phyloP scores from a whole-genome alignment of 2,329 filamentous ascomycete genomes.

The Paracoccidioides lutzii region DNA sequence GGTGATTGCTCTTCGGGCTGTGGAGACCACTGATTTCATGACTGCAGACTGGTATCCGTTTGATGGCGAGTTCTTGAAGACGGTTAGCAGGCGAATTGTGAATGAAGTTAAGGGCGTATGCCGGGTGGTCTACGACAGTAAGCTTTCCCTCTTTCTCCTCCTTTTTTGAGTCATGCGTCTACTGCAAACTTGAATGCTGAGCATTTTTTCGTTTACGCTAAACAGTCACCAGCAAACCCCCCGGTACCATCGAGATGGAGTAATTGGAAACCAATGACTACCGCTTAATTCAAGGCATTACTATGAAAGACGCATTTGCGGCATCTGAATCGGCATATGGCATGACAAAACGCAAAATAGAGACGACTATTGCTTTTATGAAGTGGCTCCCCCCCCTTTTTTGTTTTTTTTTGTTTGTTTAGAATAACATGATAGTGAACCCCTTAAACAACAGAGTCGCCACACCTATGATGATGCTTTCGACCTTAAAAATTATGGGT shows the following conservation, averaged over 20 bases:
- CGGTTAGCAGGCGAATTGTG: constrained; percentile 53
- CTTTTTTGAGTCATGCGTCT: background rate
- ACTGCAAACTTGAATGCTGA: background rate
- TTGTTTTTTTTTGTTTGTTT: too few relatives aligned
- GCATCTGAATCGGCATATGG: too few relatives aligned
- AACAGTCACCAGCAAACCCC: constrained; percentile 47
- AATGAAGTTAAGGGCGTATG: constrained; percentile 63
- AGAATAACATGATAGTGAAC: too few relatives aligned
- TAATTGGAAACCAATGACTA: constrained; percentile 21
- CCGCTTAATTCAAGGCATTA: background rate
- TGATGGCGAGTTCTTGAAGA: constrained; percentile 50
- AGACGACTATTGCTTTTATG: too few relatives aligned
- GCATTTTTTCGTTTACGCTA: background rate
- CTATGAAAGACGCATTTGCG: background rate
- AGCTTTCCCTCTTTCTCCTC: background rate
- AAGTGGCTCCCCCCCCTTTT: too few relatives aligned
- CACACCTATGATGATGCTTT: too few relatives aligned
- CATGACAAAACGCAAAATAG: too few relatives aligned
- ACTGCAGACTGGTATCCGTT: constrained; percentile 59
- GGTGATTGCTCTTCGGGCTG: constrained; percentile 47
- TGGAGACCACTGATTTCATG: constrained; percentile 59
- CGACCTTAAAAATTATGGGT: too few relatives aligned
- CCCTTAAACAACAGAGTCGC: too few relatives aligned
- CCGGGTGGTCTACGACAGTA: constrained; percentile 44
- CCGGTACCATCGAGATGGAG: constrained; percentile 62